Evolutionary conservation across 192 early-diverging fungal species (phyloP), one percentile per base, ranked within the genome.

Genomic region (Coemansia sp.): DNA sequence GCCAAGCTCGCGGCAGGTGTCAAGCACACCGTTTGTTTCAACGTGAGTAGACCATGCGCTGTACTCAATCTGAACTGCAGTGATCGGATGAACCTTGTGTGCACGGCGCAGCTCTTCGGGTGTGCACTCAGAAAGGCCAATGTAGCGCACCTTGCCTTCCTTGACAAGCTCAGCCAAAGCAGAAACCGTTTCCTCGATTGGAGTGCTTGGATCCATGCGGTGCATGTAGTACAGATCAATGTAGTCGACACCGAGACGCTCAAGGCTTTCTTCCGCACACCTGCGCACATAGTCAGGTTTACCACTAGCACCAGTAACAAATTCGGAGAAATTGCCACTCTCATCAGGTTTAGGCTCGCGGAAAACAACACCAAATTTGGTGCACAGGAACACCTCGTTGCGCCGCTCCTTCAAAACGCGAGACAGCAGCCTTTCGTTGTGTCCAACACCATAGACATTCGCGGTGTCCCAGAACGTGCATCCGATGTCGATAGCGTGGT

Each of bases 211-310:
- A 58, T 87, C 88, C 21, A 90, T 69, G 39, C 88, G 82, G 58
- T 87, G 86, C 58, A 82, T 80, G 60, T 88, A 88, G 60, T 87
- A 91, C 26, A 91, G 66, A 61, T 91, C 89, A 55, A 91, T 86
- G 42, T 56, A 37, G 49, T 85, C 74, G 21, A n/a, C n/a, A n/a
- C n/a, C n/a, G n/a, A n/a, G n/a, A n/a, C n/a, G n/a, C n/a, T n/a
- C n/a, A n/a, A n/a, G n/a, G n/a, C n/a, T n/a, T n/a, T n/a, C n/a
- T n/a, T n/a, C n/a, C n/a, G n/a, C n/a, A n/a, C n/a, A n/a, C n/a
- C n/a, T n/a, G n/a, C n/a, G n/a, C n/a, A 87, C 75, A 60, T 86
- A 83, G n/a, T 85, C 83, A 20, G 84, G 84, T 9, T 49, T 67
- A 21, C 84, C 83, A 35, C 57, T 30, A 18, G 82, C 62, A 18